Evolutionary conservation across 306 rosid genomes (phyloP), one percentile per base, ranked within the genome.

Genomic region (Citrullus colocynthis): DNA sequence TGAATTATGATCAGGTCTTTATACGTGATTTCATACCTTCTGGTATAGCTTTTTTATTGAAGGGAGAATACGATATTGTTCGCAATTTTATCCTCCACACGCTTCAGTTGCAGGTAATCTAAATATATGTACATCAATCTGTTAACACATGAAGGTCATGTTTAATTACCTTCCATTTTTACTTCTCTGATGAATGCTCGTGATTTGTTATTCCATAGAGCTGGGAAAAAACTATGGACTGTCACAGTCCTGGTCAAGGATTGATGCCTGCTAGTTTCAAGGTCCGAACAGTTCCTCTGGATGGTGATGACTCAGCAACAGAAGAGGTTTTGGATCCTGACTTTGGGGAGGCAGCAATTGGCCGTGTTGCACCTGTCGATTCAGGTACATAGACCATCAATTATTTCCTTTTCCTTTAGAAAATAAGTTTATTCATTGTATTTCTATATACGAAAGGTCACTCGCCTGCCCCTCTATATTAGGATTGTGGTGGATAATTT

Each of bases 161-260:
- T 66, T 64, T 17, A 69, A 12, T 21, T 42, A 21, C 75, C 55
- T 44, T 28, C 1, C 44, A 44, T 45, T 73, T 24, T 51, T 73
- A 73, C 62, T 9, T 30, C 44, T 15, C 10, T 52, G 77, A 4
- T 34, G 16, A 73, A 73, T 51, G 48, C 62, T 45, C 12, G 39
- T 1, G 17, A 73, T 51, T 13, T 0, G 13, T 73, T 81, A 77
- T 60, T 79, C 75, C 82, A 63, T 88, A 92, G 97, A 92, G 97
- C 87, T 92, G 97, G 97, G 97, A 92, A 89, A 92, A 92, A 85
- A 92, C 97, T 75, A 90, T 92, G 87, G 96, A 90, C 83, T 92
- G 97, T 78, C 91, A 92, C 74, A 92, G 97, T 82, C 92, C 97
- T 67, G 97, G 97, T 78, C 96, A 92, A 89, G 97, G 97, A 80